phyloP scores from a whole-genome alignment of 192 early-diverging fungal genomes.

The Backusella westeae region DNA sequence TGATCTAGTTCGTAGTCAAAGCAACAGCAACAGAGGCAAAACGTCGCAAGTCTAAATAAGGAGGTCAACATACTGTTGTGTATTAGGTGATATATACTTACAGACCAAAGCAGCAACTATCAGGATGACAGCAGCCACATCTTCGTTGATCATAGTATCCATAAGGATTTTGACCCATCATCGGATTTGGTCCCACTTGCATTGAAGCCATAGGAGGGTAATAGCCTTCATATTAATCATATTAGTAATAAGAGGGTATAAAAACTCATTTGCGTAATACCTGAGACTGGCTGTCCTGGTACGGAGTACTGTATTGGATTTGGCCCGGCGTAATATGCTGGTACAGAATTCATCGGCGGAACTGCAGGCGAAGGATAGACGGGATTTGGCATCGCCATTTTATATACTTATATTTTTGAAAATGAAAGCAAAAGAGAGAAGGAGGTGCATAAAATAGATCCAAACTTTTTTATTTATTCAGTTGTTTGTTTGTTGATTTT shows the following conservation, averaged over 20 bases:
- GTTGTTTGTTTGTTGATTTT: slow-evolving; percentile 2
- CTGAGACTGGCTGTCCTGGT: not conserved
- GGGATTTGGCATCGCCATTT: not conserved
- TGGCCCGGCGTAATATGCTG: not conserved
- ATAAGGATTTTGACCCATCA: not conserved
- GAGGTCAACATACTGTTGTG: not conserved
- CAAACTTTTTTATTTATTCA: not conserved
- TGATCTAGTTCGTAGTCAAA: not conserved
- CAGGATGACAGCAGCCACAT: not conserved
- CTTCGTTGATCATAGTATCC: not conserved
- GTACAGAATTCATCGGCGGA: not conserved
- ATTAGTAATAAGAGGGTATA: not conserved
- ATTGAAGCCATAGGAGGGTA: not conserved
- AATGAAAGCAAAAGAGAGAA: not conserved
- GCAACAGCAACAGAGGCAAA: not conserved
- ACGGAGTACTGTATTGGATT: not conserved
- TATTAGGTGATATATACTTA: not conserved
- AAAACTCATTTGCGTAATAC: not conserved
- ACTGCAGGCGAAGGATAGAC: not conserved
- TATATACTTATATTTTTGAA: not conserved
- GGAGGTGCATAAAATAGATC: not conserved
- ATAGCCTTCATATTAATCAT: not conserved
- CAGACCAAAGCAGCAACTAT: not conserved
- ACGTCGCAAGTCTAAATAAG: not conserved
- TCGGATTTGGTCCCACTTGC: slow-evolving; percentile 1